Base-by-base conservation (phyloP, 192 early-diverging fungal species). In the Entomortierella beljakovae region DNA sequence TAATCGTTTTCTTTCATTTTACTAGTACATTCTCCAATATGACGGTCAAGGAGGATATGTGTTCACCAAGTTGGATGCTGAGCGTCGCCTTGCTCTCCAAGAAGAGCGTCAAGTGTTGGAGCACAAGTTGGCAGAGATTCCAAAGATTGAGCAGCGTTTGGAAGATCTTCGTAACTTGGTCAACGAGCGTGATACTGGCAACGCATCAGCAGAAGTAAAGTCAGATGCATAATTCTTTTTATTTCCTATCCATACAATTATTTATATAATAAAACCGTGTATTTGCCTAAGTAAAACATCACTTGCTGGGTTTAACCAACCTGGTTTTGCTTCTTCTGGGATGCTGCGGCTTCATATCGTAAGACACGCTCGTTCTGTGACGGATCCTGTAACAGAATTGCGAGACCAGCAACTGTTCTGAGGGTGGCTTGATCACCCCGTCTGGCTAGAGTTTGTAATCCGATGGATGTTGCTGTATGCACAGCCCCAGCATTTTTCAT, bases 11-110 rank as follows among this genome's bases (percentile, higher is more conserved):
- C n/a, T 68, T 53, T 23, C 23, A 6, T 42, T 2, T 33, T 28
- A 38, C 22, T 56, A 55, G 37, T 93, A 88, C 72, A 93, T 98
- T 56, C 82, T 96, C 65, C 90, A 95, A 87, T 99, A 96, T 82
- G 96, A 99, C 80, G 98, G 97, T 11, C 92, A 96, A 84, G 96
- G 98, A 15, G 97, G 96, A 16, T 97, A 98, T 80, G 91, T 95
- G 31, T 99, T 99, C 64, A 93, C 93, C 6, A 88, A 92, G 80
- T 82, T 98, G 54, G 93, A 98, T 70, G 94, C 95, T 5, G 91
- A 94, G 81, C 87, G 92, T 71, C 84, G 95, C 34, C 83, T 98
- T 40, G 92, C 90, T 42, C 84, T 98, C 50, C 94, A 95, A 80
- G 96, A 98, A 76, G 96, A 97, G 71, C 97, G 97, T 82, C 92